phyloP scores from a whole-genome alignment of 1,139 yeast species.

The Yamadazyma membranifaciens region DNA sequence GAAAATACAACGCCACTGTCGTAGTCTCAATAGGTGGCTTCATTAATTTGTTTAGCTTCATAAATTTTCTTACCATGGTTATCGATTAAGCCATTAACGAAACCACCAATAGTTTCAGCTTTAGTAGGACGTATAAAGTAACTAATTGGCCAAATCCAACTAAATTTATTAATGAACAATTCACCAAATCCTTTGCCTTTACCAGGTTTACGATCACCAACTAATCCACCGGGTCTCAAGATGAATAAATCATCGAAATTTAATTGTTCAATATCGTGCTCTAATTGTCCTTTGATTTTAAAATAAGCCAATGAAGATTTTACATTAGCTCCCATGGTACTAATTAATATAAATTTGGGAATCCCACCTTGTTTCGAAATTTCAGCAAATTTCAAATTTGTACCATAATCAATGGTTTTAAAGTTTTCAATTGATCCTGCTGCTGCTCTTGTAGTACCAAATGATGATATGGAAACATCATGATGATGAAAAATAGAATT shows the following conservation, averaged over 20 bases:
- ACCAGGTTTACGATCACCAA: slow-evolving; percentile 55
- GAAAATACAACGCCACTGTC: too few species aligned
- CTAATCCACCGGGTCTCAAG: slow-evolving; percentile 65
- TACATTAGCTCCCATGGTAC: slow-evolving; percentile 57
- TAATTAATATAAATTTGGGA: slow-evolving; percentile 61
- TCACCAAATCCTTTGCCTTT: slow-evolving; percentile 25
- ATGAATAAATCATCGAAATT: slow-evolving; percentile 67
- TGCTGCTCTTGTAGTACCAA: slow-evolving; percentile 72
- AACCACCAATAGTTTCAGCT: slow-evolving; percentile 27
- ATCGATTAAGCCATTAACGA: slow-evolving; percentile 3
- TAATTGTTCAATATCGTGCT: slow-evolving; percentile 54
- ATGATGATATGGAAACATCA: slow-evolving; percentile 28
- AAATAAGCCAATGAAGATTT: slow-evolving; percentile 56
- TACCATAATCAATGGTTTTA: slow-evolving; percentile 65
- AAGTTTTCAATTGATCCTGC: slow-evolving; percentile 62
- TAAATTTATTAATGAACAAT: slow-evolving; percentile 22
- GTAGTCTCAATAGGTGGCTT: background rate
- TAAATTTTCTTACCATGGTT: slow-evolving; percentile 3
- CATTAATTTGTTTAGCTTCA: background rate
- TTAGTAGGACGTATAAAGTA: slow-evolving; percentile 11
- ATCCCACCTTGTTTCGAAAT: slow-evolving; percentile 69
- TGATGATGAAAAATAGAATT: slow-evolving; percentile 7
- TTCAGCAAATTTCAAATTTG: slow-evolving; percentile 61
- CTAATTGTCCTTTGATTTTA: slow-evolving; percentile 63
- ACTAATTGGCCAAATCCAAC: slow-evolving; percentile 14